Percentiles rank a stretch among this genome's conserved stretches.
Evolutionary conservation across 2,329 filamentous ascomycete genomes (phyloP).

Genomic region (Anthostomella pinea): DNA sequence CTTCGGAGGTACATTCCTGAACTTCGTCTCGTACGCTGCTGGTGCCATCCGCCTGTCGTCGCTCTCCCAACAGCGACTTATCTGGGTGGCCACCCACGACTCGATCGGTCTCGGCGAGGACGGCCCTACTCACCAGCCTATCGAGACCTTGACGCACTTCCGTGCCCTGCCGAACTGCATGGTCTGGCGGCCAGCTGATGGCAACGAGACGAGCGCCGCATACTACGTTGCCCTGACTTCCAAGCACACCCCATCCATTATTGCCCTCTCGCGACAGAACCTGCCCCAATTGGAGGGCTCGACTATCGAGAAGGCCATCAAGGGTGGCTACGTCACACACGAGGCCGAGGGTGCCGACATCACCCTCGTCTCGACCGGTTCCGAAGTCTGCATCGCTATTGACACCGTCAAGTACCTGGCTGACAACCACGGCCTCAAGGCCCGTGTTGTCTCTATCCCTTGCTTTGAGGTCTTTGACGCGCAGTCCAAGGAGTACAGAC

Average conservation of each 20-base stretch:
- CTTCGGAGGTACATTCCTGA: constrained; percentile 94
- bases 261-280: constrained; percentile 96
- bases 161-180: constrained; percentile 98
- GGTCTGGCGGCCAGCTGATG: constrained; percentile 98
- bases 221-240: constrained; percentile 95
- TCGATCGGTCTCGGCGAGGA: constrained; percentile 99
- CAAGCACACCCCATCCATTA: constrained; percentile 85
- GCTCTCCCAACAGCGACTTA: constrained; percentile 83
- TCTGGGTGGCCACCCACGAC: constrained; percentile 98
- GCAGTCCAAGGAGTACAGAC: constrained; percentile 91
- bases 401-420: constrained; percentile 89
- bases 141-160: constrained; percentile 98
- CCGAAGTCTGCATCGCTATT: constrained; percentile 90
- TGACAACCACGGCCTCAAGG: constrained; percentile 82
- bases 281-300: constrained; percentile 96
- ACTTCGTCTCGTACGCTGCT: constrained; percentile 98
- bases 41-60: constrained; percentile 93
- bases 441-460: constrained; percentile 91
- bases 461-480: constrained; percentile 97
- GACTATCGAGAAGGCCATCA: constrained; percentile 81
- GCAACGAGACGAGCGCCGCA: constrained; percentile 95
- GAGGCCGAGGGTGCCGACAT: constrained; percentile 81
- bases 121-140: constrained; percentile 97
- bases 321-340: constrained; percentile 90
- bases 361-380: constrained; percentile 91